phyloP scores from a whole-genome alignment of 805 yeast species.

The Saccharomycopsis guyanensis region DNA sequence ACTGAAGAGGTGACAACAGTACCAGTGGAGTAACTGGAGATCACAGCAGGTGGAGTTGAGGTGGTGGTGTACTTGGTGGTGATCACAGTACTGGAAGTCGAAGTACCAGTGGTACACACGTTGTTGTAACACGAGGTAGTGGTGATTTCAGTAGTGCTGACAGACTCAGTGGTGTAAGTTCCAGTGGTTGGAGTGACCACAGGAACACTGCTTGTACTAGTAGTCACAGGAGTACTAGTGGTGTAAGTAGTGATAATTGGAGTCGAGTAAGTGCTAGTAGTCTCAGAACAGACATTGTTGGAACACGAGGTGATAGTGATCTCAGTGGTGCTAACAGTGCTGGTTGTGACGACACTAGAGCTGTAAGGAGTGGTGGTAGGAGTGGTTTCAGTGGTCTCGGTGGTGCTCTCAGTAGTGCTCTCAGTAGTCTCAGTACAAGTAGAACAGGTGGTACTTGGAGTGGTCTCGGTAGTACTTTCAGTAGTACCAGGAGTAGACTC shows the following conservation, averaged over 20 bases:
- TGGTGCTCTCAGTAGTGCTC: slow-evolving; percentile 2
- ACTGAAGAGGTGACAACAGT: background rate
- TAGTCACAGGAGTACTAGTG: background rate
- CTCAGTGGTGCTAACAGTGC: background rate
- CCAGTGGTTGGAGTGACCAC: background rate
- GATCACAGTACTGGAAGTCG: background rate
- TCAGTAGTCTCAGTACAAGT: slow-evolving; percentile 3
- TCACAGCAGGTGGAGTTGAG: background rate
- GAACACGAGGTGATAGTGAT: slow-evolving; percentile 22
- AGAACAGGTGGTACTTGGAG: background rate
- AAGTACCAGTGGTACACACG: slow-evolving; percentile 19
- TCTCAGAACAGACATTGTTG: background rate
- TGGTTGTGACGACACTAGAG: background rate
- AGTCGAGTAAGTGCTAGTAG: slow-evolving; percentile 1
- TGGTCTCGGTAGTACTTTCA: no score
- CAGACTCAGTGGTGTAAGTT: background rate
- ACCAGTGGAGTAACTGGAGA: background rate
- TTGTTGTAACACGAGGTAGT: slow-evolving; percentile 23
- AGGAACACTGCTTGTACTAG: slow-evolving; percentile 1
- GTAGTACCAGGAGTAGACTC: background rate
- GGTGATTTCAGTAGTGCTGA: slow-evolving; percentile 12
- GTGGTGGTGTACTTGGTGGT: background rate
- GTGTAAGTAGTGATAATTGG: background rate
- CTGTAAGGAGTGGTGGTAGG: slow-evolving; percentile 3
- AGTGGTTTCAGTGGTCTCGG: slow-evolving; percentile 1